These are phyloP conservation scores for Lolium multiflorum DNA, from an alignment of 176 grass and related monocot species.

Conservation along the genomic window DNA sequence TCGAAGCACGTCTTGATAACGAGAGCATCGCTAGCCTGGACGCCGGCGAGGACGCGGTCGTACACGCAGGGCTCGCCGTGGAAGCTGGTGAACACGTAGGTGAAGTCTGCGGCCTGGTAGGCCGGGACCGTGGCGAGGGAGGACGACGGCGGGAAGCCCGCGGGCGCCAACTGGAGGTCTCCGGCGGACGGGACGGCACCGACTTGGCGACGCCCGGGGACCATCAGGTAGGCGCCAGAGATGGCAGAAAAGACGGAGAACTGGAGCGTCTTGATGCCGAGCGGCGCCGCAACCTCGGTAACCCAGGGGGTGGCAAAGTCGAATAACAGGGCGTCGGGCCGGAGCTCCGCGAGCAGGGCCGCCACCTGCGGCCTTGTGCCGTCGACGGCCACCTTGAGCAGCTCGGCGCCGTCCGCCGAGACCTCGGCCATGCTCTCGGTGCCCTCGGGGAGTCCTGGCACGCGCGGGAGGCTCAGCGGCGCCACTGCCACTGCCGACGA, in stretches of 20 bases:
- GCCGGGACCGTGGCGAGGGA: background rate
- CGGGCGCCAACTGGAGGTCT: background rate
- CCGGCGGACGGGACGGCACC: background rate
- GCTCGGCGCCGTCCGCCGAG: slow-evolving; percentile 46
- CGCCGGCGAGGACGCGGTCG: too few relatives aligned
- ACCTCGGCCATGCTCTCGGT: slow-evolving; percentile 57
- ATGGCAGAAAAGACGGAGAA: slow-evolving; percentile 42
- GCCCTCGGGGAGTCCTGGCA: slow-evolving; percentile 33
- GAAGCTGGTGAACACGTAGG: slow-evolving; percentile 30
- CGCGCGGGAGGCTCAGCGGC: slow-evolving; percentile 40
- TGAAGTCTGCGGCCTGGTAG: slow-evolving; percentile 50
- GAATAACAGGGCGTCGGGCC: background rate
- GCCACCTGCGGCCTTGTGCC: slow-evolving; percentile 53
- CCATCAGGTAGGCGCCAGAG: slow-evolving; percentile 28
- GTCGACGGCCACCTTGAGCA: slow-evolving; percentile 59
- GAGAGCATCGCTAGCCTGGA: background rate
- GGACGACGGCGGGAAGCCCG: slow-evolving; percentile 48
- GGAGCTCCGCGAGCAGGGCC: slow-evolving; percentile 33
- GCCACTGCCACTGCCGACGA: slow-evolving; percentile 13
- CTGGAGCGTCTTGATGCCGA: background rate
- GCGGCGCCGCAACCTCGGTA: background rate
- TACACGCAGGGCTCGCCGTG: too few relatives aligned
- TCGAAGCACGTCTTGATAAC: slow-evolving; percentile 47
- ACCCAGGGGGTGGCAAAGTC: too few relatives aligned
- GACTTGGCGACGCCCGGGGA: slow-evolving; percentile 26